Conservation (phyloP, 495 filamentous ascomycete genomes). For the Penicillium taxi region DNA sequence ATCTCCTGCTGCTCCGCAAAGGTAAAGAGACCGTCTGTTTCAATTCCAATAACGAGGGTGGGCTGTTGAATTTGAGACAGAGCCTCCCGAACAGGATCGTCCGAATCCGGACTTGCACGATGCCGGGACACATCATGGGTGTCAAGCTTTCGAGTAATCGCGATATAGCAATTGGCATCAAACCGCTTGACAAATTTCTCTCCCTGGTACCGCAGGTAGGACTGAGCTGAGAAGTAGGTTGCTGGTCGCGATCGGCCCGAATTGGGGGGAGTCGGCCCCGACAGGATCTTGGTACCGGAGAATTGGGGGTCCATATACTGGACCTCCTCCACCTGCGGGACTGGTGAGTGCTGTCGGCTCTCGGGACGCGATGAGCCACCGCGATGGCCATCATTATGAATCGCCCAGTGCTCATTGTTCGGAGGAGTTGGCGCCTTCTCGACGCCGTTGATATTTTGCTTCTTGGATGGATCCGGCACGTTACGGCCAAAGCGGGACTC, state of each 20-base stretch:
- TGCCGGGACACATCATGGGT: constrained; percentile 87
- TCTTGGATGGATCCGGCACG: constrained; percentile 72
- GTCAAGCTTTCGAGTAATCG: constrained; percentile 97
- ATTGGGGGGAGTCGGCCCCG: constrained; percentile 16
- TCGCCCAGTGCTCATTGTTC: constrained; percentile 83
- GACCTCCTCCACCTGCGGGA: constrained; percentile 24
- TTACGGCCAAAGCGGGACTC: constrained; percentile 92
- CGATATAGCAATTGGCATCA: constrained; percentile 97
- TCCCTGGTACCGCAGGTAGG: constrained; percentile 96
- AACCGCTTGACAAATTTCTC: constrained; percentile 95
- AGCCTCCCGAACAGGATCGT: constrained; percentile 57
- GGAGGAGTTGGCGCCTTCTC: constrained; percentile 55
- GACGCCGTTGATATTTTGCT: constrained; percentile 66
- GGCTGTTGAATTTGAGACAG: constrained; percentile 81
- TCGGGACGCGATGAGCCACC: constrained; percentile 34
- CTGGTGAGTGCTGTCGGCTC: constrained; percentile 30
- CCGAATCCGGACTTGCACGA: constrained; percentile 38
- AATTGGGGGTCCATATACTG: constrained; percentile 69
- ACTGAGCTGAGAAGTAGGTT: constrained; percentile 94
- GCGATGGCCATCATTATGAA: constrained; percentile 93
- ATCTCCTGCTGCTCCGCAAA: constrained; percentile 93
- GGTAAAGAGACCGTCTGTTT: constrained; percentile 91
- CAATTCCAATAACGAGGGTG: constrained; percentile 81
- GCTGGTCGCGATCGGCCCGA: constrained; percentile 47
- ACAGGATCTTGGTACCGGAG: constrained; percentile 53